Evolutionary conservation across 169 alveolate genomes (phyloP).

Genomic region (Toxoplasma gondii): DNA sequence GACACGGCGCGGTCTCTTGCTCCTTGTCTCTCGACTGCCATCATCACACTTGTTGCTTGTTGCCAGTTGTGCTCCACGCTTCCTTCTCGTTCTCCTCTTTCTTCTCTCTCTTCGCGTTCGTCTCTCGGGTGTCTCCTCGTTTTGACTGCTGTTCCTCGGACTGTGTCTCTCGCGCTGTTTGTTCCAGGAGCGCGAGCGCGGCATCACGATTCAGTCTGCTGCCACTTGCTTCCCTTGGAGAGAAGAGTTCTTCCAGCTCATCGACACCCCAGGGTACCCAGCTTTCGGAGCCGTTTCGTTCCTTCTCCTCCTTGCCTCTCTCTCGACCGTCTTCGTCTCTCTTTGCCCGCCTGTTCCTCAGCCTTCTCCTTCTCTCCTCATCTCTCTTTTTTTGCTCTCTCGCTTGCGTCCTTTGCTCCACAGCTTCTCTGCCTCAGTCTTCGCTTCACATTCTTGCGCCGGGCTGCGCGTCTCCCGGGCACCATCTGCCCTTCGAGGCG

Average conservation of each 20-base stretch:
- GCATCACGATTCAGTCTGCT: constrained; percentile 97
- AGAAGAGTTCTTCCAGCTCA: constrained; percentile 66
- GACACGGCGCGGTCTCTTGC: too few species aligned
- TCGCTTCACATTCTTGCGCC: too few species aligned
- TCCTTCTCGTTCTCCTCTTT: too few species aligned
- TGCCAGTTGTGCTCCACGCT: too few species aligned
- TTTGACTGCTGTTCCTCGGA: too few species aligned
- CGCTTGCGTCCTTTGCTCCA: background rate
- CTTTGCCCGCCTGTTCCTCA: background rate
- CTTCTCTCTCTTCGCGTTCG: too few species aligned
- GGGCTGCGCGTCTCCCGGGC: too few species aligned
- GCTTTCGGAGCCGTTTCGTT: background rate
- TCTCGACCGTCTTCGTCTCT: background rate
- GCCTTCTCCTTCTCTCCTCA: constrained; percentile 40
- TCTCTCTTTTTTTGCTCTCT: background rate
- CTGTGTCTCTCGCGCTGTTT: background rate
- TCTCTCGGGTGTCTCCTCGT: too few species aligned
- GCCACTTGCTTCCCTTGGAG: constrained; percentile 95
- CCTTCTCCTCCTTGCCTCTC: background rate
- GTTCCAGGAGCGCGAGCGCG: constrained; percentile 90
- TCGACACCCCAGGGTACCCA: constrained; percentile 64
- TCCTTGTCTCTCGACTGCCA: too few species aligned
- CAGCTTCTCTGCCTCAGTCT: too few species aligned
- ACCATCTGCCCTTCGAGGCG: too few species aligned
- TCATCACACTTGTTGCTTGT: too few species aligned